These are phyloP conservation scores for Penicillium brevicompactum DNA, from an alignment of 2,329 filamentous ascomycete genomes.

Conservation along the genomic window DNA sequence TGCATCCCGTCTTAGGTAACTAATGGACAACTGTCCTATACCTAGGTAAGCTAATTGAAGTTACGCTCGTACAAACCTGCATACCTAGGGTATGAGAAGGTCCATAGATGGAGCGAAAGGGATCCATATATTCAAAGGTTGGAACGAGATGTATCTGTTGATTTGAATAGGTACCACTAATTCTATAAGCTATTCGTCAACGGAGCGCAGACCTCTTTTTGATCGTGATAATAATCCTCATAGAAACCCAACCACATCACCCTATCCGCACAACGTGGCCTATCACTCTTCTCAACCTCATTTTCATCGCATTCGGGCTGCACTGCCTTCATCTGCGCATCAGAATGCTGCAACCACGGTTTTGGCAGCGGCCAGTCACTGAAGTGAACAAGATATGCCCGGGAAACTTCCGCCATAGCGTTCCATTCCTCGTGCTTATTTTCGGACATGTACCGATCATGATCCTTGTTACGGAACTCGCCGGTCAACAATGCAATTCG, in stretches of 20 bases:
- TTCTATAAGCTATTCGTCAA: not conserved
- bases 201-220: not conserved
- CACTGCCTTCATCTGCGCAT: not conserved
- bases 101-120: too few species aligned
- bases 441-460: not conserved
- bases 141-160: too few species aligned
- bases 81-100: too few species aligned
- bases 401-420: not conserved
- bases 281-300: not conserved
- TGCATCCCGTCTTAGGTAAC: too few species aligned
- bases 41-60: too few species aligned
- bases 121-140: too few species aligned
- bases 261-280: not conserved
- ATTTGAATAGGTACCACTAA: too few species aligned
- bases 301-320: not conserved
- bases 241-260: not conserved
- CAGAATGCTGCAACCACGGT: not conserved
- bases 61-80: too few species aligned
- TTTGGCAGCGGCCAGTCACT: not conserved
- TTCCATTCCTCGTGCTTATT: not conserved
- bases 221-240: not conserved
- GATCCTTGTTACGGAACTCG: not conserved
- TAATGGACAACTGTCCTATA: too few species aligned
- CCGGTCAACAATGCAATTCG: not conserved
- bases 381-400: not conserved